Evolutionary conservation across 768 basidiomycete species (phyloP), one percentile per base, ranked within the genome.

Genomic region (Coprinopsis marcescibilis): DNA sequence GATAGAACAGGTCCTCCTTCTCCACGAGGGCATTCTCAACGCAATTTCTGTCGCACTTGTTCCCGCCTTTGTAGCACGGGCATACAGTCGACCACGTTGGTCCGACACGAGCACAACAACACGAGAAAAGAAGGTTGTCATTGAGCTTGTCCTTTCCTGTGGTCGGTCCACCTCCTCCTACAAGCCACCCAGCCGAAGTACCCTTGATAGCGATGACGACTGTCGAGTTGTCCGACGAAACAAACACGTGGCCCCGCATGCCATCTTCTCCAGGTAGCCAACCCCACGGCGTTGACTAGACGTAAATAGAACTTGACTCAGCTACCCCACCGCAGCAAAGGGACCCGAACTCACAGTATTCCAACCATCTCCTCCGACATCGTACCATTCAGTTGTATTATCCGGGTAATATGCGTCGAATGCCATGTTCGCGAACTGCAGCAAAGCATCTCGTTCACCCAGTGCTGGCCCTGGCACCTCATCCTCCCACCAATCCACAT

Each of bases 71-170:
- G 58, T 84, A 85, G 64, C 95, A 98, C 40, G 78, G 85, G 60
- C 95, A 98, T 1, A 96, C 95, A 0, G 95, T 75, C 15, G 78
- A 80, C 95, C 95, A 98, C 0, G 89, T 89, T 44, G 91, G 89
- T 26, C 88, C 90, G n/a, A 97, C 89, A 5, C 87, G 76, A 2
- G 92, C 94, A 57, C 95, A 98, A 63, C 95, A 98, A 65, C 95
- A 98, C 3, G 90, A 86, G 68, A 95, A 95, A 26, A 98, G 67
- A n/a, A 94, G 68, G 59, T 95, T 98, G 57, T 97, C 94, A 65
- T 98, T 98, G 48, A 84, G 65, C 66, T 93, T 95, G 70, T 98
- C 95, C 64, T 87, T 96, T 57, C 73, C 76, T 32, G 79, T 75
- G 7, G 94, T 96, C 11, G 88, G 83, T 3, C 92, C 91, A 2